A percentile compares a stretch with the other conserved stretches of the same genome.
phyloP scores from a whole-genome alignment of 306 rosid genomes.

The Inga oerstediana region DNA sequence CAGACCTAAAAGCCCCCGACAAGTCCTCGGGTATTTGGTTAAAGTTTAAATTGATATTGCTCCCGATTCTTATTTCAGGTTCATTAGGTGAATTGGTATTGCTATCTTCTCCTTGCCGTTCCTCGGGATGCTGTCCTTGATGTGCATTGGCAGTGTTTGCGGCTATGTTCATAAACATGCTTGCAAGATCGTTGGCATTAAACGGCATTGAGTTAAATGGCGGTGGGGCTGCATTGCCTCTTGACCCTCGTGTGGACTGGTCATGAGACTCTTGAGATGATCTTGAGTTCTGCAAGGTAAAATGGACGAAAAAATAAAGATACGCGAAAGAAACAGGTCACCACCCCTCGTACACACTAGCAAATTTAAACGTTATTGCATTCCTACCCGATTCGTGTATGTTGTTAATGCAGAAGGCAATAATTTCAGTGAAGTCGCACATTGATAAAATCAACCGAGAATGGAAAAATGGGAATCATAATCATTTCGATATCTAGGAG shows the following conservation, averaged over 20 bases:
- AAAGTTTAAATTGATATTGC: conserved; percentile 55
- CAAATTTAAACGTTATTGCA: not conserved
- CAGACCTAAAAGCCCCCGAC: conserved; percentile 59
- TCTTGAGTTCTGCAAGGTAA: conserved; percentile 44
- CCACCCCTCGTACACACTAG: not conserved
- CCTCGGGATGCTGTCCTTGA: conserved; percentile 56
- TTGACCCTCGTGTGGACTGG: conserved; percentile 57
- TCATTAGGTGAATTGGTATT: conserved; percentile 41
- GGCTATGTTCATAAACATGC: conserved; percentile 73
- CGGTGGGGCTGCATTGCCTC: conserved; percentile 51
- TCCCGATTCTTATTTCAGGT: conserved; percentile 51
- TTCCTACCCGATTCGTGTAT: not conserved
- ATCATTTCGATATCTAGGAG: not conserved
- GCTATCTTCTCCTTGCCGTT: conserved; percentile 43
- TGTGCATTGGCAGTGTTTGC: conserved; percentile 39
- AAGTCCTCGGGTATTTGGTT: conserved; percentile 71
- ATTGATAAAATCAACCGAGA: not conserved
- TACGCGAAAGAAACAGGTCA: not conserved
- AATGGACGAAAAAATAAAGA: not conserved
- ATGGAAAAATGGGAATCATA: conserved; percentile 2
- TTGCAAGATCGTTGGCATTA: conserved; percentile 49
- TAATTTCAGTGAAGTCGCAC: not conserved
- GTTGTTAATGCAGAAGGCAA: conserved; percentile 15
- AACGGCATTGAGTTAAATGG: conserved; percentile 60
- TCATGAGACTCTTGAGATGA: conserved; percentile 52